Evolutionary conservation across 106 monocot genomes (phyloP), one percentile per base, ranked within the genome.

Genomic region (Allium sativum): DNA sequence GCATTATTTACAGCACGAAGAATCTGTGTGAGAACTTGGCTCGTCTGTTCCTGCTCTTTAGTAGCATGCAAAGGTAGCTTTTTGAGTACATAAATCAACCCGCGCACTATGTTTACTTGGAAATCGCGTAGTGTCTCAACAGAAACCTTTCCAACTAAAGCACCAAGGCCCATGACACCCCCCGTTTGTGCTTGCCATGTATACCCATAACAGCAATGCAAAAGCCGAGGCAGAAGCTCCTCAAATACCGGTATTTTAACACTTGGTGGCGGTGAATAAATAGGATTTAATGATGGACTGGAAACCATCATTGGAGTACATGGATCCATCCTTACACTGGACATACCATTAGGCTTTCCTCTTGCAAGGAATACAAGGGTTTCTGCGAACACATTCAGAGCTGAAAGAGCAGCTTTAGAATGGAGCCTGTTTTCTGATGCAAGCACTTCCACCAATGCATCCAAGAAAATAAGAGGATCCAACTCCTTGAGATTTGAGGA

Each of bases 171-270:
- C 80, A 85, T 83, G 56, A 98, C 98, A 65, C 98, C 98, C 16
- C 98, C 98, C 55, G 92, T 85, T 74, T 98, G 98, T 65, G 92
- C 80, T 79, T 98, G 98, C 98, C 98, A 98, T 55, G 88, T 88
- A 67, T 74, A 70, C 59, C 98, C 91, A 92, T 98, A 98, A 61
- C 98, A 98, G 73, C 88, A 92, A 74, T 98, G 98, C 57, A 98
- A 62, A 48, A 98, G 77, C 31, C 91, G 91, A 66, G 92, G 98
- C 50, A 98, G 73, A 48, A 98, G 82, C 56, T 98, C 84, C 69
- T 98, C 98, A 77, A 98, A 98, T 15, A 98, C 88, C 21, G 92
- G 87, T 44, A 92, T 83, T 3, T 82, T 65, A 47, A 92, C 80
- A 76, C 88, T 74, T 17, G 98, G 80, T 5, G 90, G 82, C 41